Base-by-base conservation (phyloP, 2,329 filamentous ascomycete genomes). In the Chrysoporthe puriensis region DNA sequence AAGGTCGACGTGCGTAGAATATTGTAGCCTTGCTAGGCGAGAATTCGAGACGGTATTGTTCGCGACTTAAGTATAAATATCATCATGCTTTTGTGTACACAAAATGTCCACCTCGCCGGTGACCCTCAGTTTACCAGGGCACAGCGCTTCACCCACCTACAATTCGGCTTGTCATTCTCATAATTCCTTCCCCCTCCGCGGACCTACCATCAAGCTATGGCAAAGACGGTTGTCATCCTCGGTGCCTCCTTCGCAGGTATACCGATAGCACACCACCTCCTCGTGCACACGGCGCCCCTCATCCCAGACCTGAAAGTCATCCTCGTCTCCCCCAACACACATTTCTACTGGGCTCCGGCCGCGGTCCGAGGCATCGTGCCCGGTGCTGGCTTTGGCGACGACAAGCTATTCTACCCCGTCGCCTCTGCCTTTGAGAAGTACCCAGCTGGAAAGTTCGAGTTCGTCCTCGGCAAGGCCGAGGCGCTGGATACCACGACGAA, bases 371-470 rank as follows among this genome's bases (percentile, higher is more conserved):
- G 77, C 64, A 75, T 85, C 36, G 76, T 86, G 3, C 82, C 83
- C 21, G 83, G 79, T 14, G 78, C 57, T 8, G 57, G 82, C 67
- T 71, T 85, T 46, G 70, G 76, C 46, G 70, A 76, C 71, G 77
- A 81, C 66, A 84, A 83, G 60, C 76, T 85, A 14, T 78, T 86
- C 66, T 84, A 82, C 62, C 84, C 84, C 3, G 84, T 87, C 69
- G 75, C 75, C 8, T 78, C 82, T 6, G 78, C 77, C 16, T 87
- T 88, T 74, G 74, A 79, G 32, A 76, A 82, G 54, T 88, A 86
- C 72, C 77, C 82, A 0, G 65, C 76, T 2, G 75, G 75, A 34
- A 78, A 79, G 63, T 88, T 88, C 71, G 84, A 87, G 72, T 83
- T 86, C 71, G 74, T 89, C 34, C 71, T 80, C 50, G 86, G 83